phyloP scores from a whole-genome alignment of 345 rosid species.

The Arabis hirsuta region DNA sequence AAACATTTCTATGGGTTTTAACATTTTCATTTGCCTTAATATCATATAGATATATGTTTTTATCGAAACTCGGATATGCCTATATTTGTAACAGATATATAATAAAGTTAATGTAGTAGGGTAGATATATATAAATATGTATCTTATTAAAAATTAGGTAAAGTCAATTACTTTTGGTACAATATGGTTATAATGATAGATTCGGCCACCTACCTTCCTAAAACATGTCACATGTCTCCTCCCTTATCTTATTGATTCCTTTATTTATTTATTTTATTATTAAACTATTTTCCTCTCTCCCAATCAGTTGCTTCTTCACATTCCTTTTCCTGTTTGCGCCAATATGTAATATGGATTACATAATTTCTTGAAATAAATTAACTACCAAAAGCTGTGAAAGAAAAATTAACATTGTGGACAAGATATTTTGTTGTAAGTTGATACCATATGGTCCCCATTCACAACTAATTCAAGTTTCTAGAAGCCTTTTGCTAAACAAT shows the following conservation, averaged over 20 bases:
- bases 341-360: not conserved
- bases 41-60: constrained; percentile 10
- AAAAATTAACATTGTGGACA: constrained; percentile 3
- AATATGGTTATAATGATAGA: constrained; percentile 44
- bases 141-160: constrained; percentile 24
- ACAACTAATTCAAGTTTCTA: constrained; percentile 29
- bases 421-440: constrained; percentile 20
- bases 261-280: constrained; percentile 8
- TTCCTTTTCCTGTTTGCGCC: constrained; percentile 24
- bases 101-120: constrained; percentile 1
- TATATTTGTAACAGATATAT: constrained; percentile 16
- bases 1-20: constrained; percentile 1
- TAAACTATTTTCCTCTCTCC: not conserved
- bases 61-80: not conserved
- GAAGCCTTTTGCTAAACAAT: constrained; percentile 25
- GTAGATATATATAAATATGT: not conserved
- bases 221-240: constrained; percentile 48
- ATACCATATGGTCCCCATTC: constrained; percentile 29
- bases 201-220: constrained; percentile 45
- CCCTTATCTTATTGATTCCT: constrained; percentile 32
- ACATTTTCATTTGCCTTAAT: constrained; percentile 16
- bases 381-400: not conserved
- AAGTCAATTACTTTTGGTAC: constrained; percentile 37
- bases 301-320: constrained; percentile 32
- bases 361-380: not conserved